phyloP scores from a whole-genome alignment of 1,284 basidiomycete genomes.

The Cutaneotrichosporon dermatis region DNA sequence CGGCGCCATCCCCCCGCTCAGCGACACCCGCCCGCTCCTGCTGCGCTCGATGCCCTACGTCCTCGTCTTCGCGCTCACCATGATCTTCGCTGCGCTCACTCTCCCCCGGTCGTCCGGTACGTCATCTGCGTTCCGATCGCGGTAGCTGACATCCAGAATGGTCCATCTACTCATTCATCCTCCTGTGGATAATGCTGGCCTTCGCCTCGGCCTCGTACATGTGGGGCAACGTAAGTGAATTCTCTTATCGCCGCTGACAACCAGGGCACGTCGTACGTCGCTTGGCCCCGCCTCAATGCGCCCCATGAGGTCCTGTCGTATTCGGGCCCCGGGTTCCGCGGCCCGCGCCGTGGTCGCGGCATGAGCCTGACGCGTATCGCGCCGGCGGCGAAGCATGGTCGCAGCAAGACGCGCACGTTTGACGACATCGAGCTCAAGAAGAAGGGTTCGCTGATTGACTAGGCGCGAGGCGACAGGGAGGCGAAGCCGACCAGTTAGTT shows the following conservation, averaged over 20 bases:
- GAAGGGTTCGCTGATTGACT: slow-evolving; percentile 50
- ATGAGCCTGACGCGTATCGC: slow-evolving; percentile 45
- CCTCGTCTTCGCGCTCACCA: slow-evolving; percentile 73
- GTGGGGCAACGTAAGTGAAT: slow-evolving; percentile 56
- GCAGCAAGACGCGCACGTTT: slow-evolving; percentile 16
- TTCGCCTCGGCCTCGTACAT: slow-evolving; percentile 64
- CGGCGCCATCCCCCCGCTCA: slow-evolving; percentile 64
- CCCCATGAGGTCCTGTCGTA: slow-evolving; percentile 81
- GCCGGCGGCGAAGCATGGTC: slow-evolving; percentile 35
- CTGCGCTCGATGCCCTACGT: slow-evolving; percentile 85
- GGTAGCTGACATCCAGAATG: slow-evolving; percentile 39
- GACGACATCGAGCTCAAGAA: slow-evolving; percentile 44
- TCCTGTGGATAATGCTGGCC: slow-evolving; percentile 69
- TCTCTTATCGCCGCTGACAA: not conserved
- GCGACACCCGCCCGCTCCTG: slow-evolving; percentile 72
- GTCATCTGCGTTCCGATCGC: slow-evolving; percentile 4
- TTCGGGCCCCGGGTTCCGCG: slow-evolving; percentile 77
- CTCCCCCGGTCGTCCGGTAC: slow-evolving; percentile 78
- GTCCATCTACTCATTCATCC: slow-evolving; percentile 58
- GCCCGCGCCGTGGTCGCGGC: slow-evolving; percentile 71
- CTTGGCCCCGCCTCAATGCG: slow-evolving; percentile 87
- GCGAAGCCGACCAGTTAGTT: no score
- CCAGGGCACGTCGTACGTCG: slow-evolving; percentile 64
- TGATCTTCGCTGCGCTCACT: slow-evolving; percentile 77
- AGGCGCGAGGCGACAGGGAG: not conserved